Evolutionary conservation across 345 rosid genomes (phyloP).

Genomic region (Mangifera indica): DNA sequence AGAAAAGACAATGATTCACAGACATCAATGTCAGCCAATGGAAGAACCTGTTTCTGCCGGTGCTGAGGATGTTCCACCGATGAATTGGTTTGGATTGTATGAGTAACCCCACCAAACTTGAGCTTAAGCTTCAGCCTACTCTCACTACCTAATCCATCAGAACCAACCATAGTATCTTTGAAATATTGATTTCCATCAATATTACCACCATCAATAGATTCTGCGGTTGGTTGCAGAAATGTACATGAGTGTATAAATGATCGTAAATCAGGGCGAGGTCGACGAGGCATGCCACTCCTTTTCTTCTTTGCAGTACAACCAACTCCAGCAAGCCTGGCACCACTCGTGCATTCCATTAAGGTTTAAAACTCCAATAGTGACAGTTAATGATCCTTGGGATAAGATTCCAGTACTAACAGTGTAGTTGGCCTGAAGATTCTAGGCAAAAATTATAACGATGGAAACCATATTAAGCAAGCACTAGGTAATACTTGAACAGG

Average conservation of each 20-base stretch:
- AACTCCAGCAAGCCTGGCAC: slow-evolving; percentile 28
- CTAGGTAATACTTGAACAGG: background rate
- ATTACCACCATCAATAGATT: slow-evolving; percentile 26
- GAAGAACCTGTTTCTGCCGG: slow-evolving; percentile 18
- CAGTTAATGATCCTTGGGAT: background rate
- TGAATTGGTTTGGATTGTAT: slow-evolving; percentile 48
- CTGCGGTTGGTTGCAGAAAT: slow-evolving; percentile 32
- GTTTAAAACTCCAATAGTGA: background rate
- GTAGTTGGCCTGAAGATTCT: slow-evolving; percentile 14
- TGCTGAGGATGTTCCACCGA: slow-evolving; percentile 25
- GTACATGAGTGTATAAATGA: slow-evolving; percentile 23
- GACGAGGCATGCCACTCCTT: slow-evolving; percentile 48
- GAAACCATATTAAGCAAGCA: background rate
- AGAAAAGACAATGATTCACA: slow-evolving; percentile 8
- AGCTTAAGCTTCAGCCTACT: slow-evolving; percentile 62
- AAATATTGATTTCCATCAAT: slow-evolving; percentile 32
- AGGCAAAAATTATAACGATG: background rate
- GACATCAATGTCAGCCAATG: slow-evolving; percentile 10
- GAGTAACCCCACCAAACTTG: slow-evolving; percentile 59
- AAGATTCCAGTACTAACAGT: slow-evolving; percentile 9
- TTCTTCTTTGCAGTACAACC: slow-evolving; percentile 44
- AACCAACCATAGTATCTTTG: slow-evolving; percentile 26
- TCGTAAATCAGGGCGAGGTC: slow-evolving; percentile 37
- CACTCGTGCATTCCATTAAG: slow-evolving; percentile 47
- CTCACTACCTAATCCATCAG: slow-evolving; percentile 39